Conservation (phyloP, 805 yeast genomes). For the Spathaspora boniae region DNA sequence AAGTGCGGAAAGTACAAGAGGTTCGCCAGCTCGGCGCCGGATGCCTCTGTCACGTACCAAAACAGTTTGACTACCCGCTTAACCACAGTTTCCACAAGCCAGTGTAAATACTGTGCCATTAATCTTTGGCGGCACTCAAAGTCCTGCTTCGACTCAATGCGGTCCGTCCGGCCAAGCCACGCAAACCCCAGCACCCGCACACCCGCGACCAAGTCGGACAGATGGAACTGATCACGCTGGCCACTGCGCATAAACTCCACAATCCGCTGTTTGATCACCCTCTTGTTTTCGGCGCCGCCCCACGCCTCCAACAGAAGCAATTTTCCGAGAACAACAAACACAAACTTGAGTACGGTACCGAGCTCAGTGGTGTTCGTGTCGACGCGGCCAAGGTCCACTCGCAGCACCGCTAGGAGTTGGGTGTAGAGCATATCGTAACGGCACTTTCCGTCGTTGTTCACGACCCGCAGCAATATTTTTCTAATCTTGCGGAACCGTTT, state of each 20-base stretch:
- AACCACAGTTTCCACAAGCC: constrained; percentile 54
- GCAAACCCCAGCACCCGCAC: constrained; percentile 42
- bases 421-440: constrained; percentile 36
- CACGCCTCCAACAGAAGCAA: constrained; percentile 49
- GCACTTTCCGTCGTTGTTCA: constrained; percentile 29
- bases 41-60: constrained; percentile 69
- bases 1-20: constrained; percentile 54
- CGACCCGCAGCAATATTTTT: constrained; percentile 11
- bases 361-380: constrained; percentile 29
- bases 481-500: constrained; percentile 6
- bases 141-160: constrained; percentile 39
- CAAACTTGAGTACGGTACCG: constrained; percentile 38
- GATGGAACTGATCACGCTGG: constrained; percentile 30
- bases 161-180: constrained; percentile 49
- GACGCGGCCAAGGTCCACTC: constrained; percentile 16
- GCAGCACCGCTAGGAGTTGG: constrained; percentile 20
- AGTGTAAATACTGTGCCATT: constrained; percentile 44
- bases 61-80: constrained; percentile 45
- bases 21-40: constrained; percentile 25
- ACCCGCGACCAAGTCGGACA: constrained; percentile 27
- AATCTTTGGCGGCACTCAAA: constrained; percentile 31
- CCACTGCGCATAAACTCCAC: constrained; percentile 35
- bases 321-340: constrained; percentile 40
- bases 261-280: constrained; percentile 33
- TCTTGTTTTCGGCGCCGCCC: constrained; percentile 52